Evolutionary conservation across 2,329 filamentous ascomycete genomes (phyloP).

Genomic region (Trichoderma hamatum): DNA sequence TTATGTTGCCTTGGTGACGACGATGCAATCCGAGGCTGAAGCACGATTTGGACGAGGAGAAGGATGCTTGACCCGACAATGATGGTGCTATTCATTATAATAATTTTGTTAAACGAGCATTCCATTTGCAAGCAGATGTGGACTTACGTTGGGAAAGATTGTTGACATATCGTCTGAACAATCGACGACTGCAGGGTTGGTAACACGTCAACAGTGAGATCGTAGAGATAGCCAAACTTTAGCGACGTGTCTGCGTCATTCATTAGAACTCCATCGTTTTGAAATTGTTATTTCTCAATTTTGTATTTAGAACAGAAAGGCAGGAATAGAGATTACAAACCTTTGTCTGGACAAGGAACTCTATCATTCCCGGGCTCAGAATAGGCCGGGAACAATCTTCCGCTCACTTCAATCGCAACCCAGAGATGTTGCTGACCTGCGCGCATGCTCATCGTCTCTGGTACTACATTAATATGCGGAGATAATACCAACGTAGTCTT

Average conservation of each 20-base stretch:
- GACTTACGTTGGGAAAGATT: conserved; percentile 47
- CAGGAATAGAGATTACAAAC: not conserved
- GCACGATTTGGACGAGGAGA: conserved; percentile 51
- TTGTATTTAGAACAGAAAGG: not conserved
- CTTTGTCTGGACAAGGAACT: not conserved
- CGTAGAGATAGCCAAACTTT: conserved; percentile 53
- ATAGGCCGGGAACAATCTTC: conserved; percentile 40
- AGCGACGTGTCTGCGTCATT: conserved; percentile 37
- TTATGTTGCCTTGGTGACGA: conserved; percentile 20
- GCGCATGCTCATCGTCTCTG: conserved; percentile 44
- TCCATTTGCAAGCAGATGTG: not conserved
- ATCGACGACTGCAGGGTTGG: conserved; percentile 47
- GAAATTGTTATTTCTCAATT: too few species aligned
- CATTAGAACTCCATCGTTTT: conserved; percentile 6
- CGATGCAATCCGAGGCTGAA: conserved; percentile 34
- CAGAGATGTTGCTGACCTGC: conserved; percentile 45
- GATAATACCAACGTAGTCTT: conserved; percentile 39
- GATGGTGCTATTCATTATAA: conserved; percentile 42
- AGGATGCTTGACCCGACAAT: conserved; percentile 50
- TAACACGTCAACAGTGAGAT: conserved; percentile 51
- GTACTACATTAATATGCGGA: conserved; percentile 49
- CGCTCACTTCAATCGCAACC: conserved; percentile 54
- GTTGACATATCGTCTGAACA: conserved; percentile 52
- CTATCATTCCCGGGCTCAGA: not conserved
- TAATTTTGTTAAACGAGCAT: not conserved